These are phyloP conservation scores for Kwoniella shandongensis DNA, from an alignment of 768 basidiomycete genomes.

Conservation along the genomic window DNA sequence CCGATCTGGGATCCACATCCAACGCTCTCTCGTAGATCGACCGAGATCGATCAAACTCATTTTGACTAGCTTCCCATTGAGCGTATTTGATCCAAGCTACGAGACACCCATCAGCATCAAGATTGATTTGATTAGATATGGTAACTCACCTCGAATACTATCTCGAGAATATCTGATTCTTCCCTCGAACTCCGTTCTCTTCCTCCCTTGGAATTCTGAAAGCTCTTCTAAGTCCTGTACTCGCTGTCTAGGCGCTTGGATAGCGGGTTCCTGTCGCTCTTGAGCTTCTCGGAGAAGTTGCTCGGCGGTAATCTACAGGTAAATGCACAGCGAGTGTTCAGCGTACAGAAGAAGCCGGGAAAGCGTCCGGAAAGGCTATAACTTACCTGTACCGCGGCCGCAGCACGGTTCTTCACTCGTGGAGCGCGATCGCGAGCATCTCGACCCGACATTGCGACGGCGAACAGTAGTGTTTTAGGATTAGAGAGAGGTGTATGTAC, in stretches of 20 bases:
- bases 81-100: conserved; percentile 60
- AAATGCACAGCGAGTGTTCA: too few relatives aligned
- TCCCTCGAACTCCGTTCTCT: conserved; percentile 85
- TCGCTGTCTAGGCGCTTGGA: conserved; percentile 88
- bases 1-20: conserved; percentile 86
- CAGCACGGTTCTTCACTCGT: conserved; percentile 90
- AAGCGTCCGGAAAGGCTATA: not conserved
- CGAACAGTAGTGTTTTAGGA: not conserved
- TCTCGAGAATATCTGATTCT: conserved; percentile 59
- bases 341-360: too few relatives aligned
- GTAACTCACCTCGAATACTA: conserved; percentile 41
- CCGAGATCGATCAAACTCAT: conserved; percentile 89
- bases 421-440: conserved; percentile 51
- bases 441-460: conserved; percentile 28
- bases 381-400: conserved; percentile 84
- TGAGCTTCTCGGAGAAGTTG: conserved; percentile 97
- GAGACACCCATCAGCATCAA: not conserved
- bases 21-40: conserved; percentile 96
- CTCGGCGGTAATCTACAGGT: conserved; percentile 90
- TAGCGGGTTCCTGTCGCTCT: conserved; percentile 91
- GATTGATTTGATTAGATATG: not conserved
- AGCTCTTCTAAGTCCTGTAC: conserved; percentile 90
- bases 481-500: not conserved
- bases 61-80: conserved; percentile 81
- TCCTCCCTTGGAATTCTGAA: conserved; percentile 77